phyloP scores from a whole-genome alignment of 1,139 yeast genomes.

The Dujonia santamariae region DNA sequence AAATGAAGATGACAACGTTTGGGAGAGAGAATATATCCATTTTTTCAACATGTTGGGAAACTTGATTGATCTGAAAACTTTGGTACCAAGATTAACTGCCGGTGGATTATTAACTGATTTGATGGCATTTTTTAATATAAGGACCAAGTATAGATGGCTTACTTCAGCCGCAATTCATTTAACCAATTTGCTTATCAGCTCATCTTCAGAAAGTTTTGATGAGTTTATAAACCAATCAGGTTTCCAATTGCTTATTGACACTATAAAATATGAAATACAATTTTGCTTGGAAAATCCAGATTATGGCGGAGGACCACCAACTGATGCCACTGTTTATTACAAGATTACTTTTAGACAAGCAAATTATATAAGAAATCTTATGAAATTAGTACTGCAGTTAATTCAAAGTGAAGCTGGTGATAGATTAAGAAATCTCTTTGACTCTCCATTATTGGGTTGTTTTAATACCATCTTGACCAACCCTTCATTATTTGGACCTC shows the following conservation, averaged over 20 bases:
- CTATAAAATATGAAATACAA: conserved; percentile 65
- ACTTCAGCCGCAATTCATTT: conserved; percentile 66
- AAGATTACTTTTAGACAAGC: conserved; percentile 64
- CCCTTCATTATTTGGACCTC: conserved; percentile 65
- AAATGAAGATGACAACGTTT: conserved; percentile 28
- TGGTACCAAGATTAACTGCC: conserved; percentile 41
- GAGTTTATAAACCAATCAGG: conserved; percentile 71
- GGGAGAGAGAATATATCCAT: conserved; percentile 48
- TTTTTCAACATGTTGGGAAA: conserved; percentile 60
- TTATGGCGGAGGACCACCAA: conserved; percentile 52
- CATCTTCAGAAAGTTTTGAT: conserved; percentile 45
- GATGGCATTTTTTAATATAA: conserved; percentile 56
- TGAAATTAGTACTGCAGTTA: conserved; percentile 64
- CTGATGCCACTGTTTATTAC: conserved; percentile 51
- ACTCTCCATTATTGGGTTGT: conserved; percentile 68
- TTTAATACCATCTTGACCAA: conserved; percentile 60
- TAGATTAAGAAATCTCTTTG: conserved; percentile 78
- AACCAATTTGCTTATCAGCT: conserved; percentile 50
- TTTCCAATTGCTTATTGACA: conserved; percentile 55
- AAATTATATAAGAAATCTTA: conserved; percentile 49
- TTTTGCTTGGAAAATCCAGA: conserved; percentile 58
- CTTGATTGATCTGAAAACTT: conserved; percentile 50
- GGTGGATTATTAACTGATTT: conserved; percentile 77
- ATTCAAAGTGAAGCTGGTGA: conserved; percentile 79
- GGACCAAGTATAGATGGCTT: conserved; percentile 52